These are phyloP conservation scores for Collybiopsis confluens DNA, from an alignment of 768 basidiomycete genomes.

Conservation along the genomic window DNA sequence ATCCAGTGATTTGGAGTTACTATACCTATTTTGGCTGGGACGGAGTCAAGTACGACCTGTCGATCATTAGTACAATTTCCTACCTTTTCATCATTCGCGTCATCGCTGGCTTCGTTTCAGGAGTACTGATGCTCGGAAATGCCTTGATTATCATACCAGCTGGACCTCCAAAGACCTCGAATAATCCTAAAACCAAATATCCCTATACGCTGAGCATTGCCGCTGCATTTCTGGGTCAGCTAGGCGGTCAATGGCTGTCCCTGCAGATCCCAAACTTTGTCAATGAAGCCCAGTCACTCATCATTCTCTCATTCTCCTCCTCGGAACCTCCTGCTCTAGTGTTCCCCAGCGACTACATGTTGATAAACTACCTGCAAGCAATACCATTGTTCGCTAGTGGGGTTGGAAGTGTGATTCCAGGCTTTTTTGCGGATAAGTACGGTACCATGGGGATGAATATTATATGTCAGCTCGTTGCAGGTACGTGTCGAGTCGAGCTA, in stretches of 20 bases:
- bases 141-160: not conserved
- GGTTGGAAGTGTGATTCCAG: not conserved
- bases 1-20: too few species aligned
- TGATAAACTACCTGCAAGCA: too few species aligned
- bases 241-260: not conserved
- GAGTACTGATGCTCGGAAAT: not conserved
- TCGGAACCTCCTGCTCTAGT: too few species aligned
- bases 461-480: not conserved
- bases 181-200: not conserved
- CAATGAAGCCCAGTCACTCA: not conserved
- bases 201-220: not conserved
- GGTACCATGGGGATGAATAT: slow-evolving; percentile 1
- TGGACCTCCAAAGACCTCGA: not conserved
- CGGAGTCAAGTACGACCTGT: too few species aligned
- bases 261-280: not conserved
- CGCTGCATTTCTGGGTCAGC: not conserved
- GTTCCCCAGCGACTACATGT: too few species aligned
- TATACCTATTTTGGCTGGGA: too few species aligned
- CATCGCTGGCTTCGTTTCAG: not conserved
- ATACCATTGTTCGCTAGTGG: not conserved
- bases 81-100: not conserved
- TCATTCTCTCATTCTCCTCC: not conserved
- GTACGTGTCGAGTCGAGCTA: not conserved
- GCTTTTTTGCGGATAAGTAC: slow-evolving; percentile 6
- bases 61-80: too few species aligned